Base-by-base conservation (phyloP, 345 rosid genomes). In the Kernera saxatilis region DNA sequence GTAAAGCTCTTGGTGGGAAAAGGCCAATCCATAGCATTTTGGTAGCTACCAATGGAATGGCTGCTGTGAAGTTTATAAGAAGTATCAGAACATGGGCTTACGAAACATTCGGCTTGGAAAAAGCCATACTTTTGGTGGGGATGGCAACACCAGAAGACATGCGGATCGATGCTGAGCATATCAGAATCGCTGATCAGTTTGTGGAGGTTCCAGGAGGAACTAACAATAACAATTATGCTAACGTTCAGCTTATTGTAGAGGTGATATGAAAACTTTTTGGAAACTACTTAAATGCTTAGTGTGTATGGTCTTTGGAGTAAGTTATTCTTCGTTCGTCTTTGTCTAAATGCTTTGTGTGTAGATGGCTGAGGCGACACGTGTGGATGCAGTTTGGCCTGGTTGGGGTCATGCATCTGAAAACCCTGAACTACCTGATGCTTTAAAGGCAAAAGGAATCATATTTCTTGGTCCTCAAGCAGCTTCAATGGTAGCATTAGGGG, bases 381-480 rank as follows among this genome's bases (percentile, higher is more conserved):
- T 93, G 55, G 98, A 93, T 82, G 98, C 98, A 6, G 97, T 93
- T 75, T 93, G 98, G 98, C 98, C 98, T 75, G 98, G 98, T 56
- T 93, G 98, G 97, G 98, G 97, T 43, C 98, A 93, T 83, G 98
- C 98, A 35, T 93, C 98, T 8, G 98, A 91, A 83, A 93, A 85
- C 74, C 98, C 97, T 44, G 98, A 91, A 80, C 82, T 93, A 43
- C 97, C 97, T 2, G 97, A 93, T 76, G 96, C 96, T n/a, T 69
- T 93, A 68, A 57, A 32, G 79, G 91, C 86, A 23, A 93, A 86
- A 69, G 98, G 97, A 72, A 84, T 93, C 15, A 56, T 87, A 74
- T 93, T 91, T 84, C 97, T 93, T 61, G 98, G 98, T 19, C 97
- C 97, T 18, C 90, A 92, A 6, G 79, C 90, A 40, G 21, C 81